Percentiles rank a stretch among this genome's conserved stretches.
Evolutionary conservation across 148 eudicot species (phyloP).

Genomic region (Rhododendron ovatum): DNA sequence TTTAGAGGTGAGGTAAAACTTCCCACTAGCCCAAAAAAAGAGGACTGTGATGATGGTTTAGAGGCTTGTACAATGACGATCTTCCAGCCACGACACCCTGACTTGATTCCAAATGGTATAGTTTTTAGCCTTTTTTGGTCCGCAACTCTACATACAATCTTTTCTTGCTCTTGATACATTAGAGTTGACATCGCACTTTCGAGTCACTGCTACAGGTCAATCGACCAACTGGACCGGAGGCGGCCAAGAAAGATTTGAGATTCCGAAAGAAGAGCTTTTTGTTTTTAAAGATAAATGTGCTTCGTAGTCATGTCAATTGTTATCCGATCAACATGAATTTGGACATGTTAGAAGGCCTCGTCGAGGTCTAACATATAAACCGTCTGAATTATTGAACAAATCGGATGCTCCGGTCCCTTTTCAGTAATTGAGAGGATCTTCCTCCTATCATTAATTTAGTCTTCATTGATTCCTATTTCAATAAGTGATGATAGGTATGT

Average conservation of each 20-base stretch:
- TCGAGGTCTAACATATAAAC: not conserved
- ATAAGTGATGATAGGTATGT: not conserved
- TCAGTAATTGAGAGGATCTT: not conserved
- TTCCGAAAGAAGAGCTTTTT: too few species aligned
- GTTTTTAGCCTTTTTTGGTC: not conserved
- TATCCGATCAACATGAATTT: not conserved
- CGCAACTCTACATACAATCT: not conserved
- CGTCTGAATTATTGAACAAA: not conserved
- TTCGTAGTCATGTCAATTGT: not conserved
- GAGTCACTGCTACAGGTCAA: too few species aligned
- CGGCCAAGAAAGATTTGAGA: too few species aligned
- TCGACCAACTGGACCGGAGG: too few species aligned
- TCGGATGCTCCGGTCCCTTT: not conserved
- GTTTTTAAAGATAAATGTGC: too few species aligned
- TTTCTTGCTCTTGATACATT: not conserved
- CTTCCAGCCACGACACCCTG: not conserved
- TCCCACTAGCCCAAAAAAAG: too few species aligned
- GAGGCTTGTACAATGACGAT: too few species aligned
- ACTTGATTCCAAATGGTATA: not conserved
- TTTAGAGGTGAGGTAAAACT: too few species aligned
- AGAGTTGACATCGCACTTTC: not conserved
- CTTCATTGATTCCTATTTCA: not conserved
- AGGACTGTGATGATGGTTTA: too few species aligned
- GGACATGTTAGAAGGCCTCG: too few species aligned
- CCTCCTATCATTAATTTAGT: not conserved